Evolutionary conservation across 108 stramenopile species (phyloP), one percentile per base, ranked within the genome.

Genomic region (Schizochytrium sp.): DNA sequence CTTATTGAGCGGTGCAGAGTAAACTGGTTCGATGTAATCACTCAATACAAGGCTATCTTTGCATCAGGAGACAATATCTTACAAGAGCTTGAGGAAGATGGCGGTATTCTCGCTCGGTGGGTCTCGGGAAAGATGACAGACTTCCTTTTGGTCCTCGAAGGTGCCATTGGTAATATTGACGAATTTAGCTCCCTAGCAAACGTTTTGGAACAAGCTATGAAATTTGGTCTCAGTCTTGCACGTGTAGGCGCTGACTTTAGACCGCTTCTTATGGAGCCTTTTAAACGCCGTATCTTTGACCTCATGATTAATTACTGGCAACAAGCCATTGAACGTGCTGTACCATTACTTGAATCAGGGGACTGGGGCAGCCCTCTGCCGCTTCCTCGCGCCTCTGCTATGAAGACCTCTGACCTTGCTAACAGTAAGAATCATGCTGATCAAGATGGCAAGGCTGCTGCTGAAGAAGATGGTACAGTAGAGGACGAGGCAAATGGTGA

Each of bases 51-150:
- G 76, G 76, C 76, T 38, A 83, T 83, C 13, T 83, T 83, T 53
- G 76, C 76, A 10, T 55, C 76, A 5, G 76, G 76, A 83, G 76
- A 83, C 76, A 83, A 83, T 40, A 83, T 83, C 1, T 2, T 83
- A 53, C 76, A 83, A 3, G 76, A 83, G 47, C 76, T 83, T 10
- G 76, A 83, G 2, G 76, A 83, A 40, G 76, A 83, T 42, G 76
- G 76, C 50, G 76, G 76, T 42, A 83, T 83, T 42, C 76, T 83
- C 8, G 76, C 76, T 5, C 76, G 76, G 7, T 83, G 76, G 76
- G 76, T 83, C 17, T 83, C 76, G 12, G 76, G 76, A n/a, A 83
- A 83, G 28, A 83, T 83, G 76, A 83, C 53, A n/a, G 76, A 83
- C 53, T 83, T 83, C 28, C 28, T 83, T 8, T 10, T 83, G 0